These are phyloP conservation scores for Boletus barrowsii DNA, from an alignment of 768 basidiomycete genomes.

Conservation along the genomic window DNA sequence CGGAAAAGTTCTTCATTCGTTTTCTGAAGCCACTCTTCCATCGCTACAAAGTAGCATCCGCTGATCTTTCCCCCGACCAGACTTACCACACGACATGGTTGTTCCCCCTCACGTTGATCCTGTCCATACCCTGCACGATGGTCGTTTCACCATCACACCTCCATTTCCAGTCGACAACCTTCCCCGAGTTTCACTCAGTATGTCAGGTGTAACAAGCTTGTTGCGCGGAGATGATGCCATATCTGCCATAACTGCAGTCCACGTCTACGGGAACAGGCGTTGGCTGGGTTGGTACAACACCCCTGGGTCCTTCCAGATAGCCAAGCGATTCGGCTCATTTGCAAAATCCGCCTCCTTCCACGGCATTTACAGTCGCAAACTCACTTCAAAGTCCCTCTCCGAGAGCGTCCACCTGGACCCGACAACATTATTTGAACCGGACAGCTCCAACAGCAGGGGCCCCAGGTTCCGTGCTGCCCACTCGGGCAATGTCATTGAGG, in stretches of 20 bases:
- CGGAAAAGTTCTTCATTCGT: no score
- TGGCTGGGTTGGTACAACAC: no score
- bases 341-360: neutral
- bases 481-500: neutral
- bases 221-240: neutral
- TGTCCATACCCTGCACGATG: no score
- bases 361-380: no score
- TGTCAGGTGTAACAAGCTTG: neutral
- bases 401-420: neutral
- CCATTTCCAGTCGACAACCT: neutral
- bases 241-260: neutral
- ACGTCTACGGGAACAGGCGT: no score
- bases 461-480: neutral
- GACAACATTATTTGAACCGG: neutral
- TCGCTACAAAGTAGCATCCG: no score
- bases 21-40: no score
- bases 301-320: no score
- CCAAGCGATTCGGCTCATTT: neutral
- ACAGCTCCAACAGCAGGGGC: neutral
- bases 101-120: no score
- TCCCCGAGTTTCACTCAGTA: neutral
- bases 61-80: no score
- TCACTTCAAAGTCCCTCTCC: neutral
- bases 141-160: no score
- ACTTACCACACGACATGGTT: no score